Evolutionary conservation across 257 asterid species (phyloP), one percentile per base, ranked within the genome.

Genomic region (Primulina tabacum): DNA sequence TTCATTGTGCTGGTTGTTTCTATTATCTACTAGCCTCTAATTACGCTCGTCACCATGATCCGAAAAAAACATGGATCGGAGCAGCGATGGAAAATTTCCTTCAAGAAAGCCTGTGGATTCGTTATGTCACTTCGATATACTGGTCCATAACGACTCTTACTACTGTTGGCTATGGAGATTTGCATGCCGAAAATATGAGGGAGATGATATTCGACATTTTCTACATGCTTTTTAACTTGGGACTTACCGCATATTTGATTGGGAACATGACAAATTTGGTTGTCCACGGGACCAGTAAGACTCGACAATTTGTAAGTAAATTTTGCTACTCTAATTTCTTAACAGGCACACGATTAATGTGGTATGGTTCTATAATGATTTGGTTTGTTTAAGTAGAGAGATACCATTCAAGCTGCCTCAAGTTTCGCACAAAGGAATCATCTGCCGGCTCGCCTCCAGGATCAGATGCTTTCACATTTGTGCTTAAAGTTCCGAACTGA

Each of bases 231-330:
- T 83, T 86, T 52, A 86, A 79, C 72, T 70, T 86, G 2, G 89
- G 86, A 37, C 73, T 82, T 29, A 79, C 84, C 0, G 80, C 91
- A 6, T 86, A 86, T 75, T 66, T 82, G 70, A 86, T 86, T 0
- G 91, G 91, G 62, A 86, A 86, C 58, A 86, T 86, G 88, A 83
- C 87, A 0, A 81, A 83, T 74, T 70, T 86, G 80, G 82, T 86
- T 58, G 87, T 86, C 69, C 87, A 79, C 33, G 87, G 81, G 4
- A 86, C 87, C 29, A 83, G 84, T n/a, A 83, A 72, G 79, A 86
- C 89, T 16, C 80, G 86, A 43, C 64, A 62, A 38, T 86, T 79
- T 40, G 88, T 86, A 72, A 86, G 91, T 76, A 60, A 62, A 69
- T 71, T 30, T 5, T 32, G 3, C 10, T 28, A 29, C 12, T 73